These are phyloP conservation scores for Geosiphon pyriformis DNA, from an alignment of 192 early-diverging fungal genomes.

Conservation along the genomic window DNA sequence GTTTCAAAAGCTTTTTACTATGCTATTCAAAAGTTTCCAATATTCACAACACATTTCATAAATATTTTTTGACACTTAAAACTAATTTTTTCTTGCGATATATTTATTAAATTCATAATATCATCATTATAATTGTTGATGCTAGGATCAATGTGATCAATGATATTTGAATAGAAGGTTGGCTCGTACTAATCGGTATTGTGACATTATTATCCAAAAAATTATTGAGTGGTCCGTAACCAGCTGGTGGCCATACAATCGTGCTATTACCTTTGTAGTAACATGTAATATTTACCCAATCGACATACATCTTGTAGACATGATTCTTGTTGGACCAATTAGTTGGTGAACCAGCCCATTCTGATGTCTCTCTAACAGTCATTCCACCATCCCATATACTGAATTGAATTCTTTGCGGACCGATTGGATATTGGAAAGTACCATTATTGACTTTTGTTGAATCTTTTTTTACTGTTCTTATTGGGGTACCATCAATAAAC, in stretches of 20 bases:
- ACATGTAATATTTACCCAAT: slow-evolving; percentile 32
- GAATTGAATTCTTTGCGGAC: slow-evolving; percentile 48
- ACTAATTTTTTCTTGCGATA: too few species aligned
- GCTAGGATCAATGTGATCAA: too few species aligned
- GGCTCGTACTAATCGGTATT: too few species aligned
- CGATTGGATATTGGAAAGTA: too few species aligned
- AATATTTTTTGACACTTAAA: too few species aligned
- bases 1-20: too few species aligned
- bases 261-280: slow-evolving; percentile 16
- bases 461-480: slow-evolving; percentile 30
- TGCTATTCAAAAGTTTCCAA: too few species aligned
- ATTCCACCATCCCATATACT: slow-evolving; percentile 62
- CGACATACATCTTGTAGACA: slow-evolving; percentile 35
- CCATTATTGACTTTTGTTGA: too few species aligned
- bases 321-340: slow-evolving; percentile 48
- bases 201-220: neutral
- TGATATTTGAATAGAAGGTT: too few species aligned
- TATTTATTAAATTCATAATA: too few species aligned
- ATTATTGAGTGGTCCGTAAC: slow-evolving; percentile 28
- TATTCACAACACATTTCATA: too few species aligned
- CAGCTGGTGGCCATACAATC: slow-evolving; percentile 28
- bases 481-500: slow-evolving; percentile 30
- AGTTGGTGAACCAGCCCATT: slow-evolving; percentile 51
- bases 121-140: too few species aligned
- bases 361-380: slow-evolving; percentile 36